Evolutionary conservation across 768 basidiomycete species (phyloP), one percentile per base, ranked within the genome.

Genomic region (Trametes cingulata): DNA sequence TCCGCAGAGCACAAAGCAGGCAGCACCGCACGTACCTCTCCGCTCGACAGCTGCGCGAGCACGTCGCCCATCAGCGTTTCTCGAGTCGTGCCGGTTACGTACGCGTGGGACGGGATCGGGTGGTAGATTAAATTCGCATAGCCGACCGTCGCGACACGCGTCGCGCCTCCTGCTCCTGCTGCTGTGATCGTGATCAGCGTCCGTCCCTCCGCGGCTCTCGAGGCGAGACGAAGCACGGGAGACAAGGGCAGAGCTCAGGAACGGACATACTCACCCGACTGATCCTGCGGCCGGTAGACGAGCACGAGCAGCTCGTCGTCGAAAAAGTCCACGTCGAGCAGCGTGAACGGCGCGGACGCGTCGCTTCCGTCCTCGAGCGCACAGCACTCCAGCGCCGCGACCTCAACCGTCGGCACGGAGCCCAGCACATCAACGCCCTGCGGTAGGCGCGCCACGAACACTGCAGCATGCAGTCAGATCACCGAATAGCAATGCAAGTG

Each of bases 251-350:
- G 25, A 15, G 49, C 33, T 37, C 35, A 60, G 67, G 58, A 55
- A 54, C 66, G 22, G 25, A 17, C 20, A 20, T 22, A 75, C 84
- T 75, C 71, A 87, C 87, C 80, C 68, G 77, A 69, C 56, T 69
- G 72, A 59, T 73, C 75, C 57, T 75, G 75, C 69, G 73, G 71
- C 71, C 81, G 83, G 75, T 83, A 87, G 60, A 90, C 80, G 62
- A 90, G 76, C 65, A 90, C 79, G 60, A 91, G 70, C 67, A 72
- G 76, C 71, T 85, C 82, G 65, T 90, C 86, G 76, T 93, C 91
- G 72, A 93, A 91, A 74, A 92, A 92, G 56, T 90, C 87, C 42
- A 76, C 80, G 67, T 87, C 86, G 69, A 91, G 70, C 45, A 90
- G 65, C 60, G 85, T 79, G 67, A 85, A 71, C 65, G 77, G 75